Evolutionary conservation across 75 land plant species (phyloP).

Genomic region (Sequoia sempervirens): DNA sequence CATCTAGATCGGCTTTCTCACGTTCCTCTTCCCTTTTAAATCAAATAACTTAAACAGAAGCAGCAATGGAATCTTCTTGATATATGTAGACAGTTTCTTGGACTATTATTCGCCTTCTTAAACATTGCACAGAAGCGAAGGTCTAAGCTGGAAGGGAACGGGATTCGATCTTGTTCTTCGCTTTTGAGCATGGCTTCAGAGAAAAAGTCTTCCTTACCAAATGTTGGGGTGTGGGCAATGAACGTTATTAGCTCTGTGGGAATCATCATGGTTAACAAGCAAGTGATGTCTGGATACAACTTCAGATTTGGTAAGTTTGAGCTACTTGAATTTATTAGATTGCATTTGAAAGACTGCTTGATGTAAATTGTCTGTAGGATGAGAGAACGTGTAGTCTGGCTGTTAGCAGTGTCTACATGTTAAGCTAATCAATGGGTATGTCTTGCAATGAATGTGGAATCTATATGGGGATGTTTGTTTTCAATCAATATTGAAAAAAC

Average conservation of each 20-base stretch:
- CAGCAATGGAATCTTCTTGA: neutral
- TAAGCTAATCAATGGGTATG: neutral
- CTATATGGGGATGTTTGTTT: too few relatives aligned
- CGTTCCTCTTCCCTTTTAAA: neutral
- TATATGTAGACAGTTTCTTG: too few relatives aligned
- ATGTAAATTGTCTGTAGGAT: neutral
- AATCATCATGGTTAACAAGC: slow-evolving; percentile 85
- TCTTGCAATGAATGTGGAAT: neutral
- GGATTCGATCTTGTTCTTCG: neutral
- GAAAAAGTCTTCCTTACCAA: slow-evolving; percentile 18
- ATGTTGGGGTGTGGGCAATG: slow-evolving; percentile 79
- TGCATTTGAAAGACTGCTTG: neutral
- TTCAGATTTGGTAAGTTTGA: slow-evolving; percentile 47
- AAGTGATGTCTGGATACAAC: slow-evolving; percentile 75
- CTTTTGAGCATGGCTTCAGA: neutral
- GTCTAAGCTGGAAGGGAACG: neutral
- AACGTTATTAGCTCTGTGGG: slow-evolving; percentile 75
- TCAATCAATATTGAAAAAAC: too few relatives aligned
- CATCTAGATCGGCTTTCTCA: neutral
- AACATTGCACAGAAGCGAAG: neutral
- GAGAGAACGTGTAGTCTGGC: neutral
- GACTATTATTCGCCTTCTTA: too few relatives aligned
- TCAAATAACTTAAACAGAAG: neutral
- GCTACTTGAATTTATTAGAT: too few relatives aligned
- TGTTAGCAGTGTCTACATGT: neutral